Percentiles rank a stretch among this genome's conserved stretches.
Evolutionary conservation across 495 filamentous ascomycete species (phyloP).

Genomic region (Letharia columbiana): DNA sequence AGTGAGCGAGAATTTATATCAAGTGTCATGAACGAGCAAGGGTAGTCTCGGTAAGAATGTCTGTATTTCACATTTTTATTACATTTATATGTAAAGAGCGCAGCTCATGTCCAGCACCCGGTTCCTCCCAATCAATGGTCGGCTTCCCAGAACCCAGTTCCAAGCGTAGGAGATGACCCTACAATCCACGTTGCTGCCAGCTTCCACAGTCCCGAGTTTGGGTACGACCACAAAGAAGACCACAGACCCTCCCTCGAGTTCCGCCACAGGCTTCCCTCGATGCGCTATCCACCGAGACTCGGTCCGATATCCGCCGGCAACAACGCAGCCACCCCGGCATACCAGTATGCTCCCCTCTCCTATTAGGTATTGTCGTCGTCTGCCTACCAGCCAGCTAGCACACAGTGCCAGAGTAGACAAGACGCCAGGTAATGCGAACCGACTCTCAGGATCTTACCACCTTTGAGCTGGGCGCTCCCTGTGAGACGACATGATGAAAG

Average conservation of each 20-base stretch:
- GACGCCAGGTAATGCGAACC: conserved; percentile 24
- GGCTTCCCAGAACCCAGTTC: conserved; percentile 40
- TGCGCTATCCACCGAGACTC: conserved; percentile 21
- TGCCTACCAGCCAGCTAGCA: conserved; percentile 38
- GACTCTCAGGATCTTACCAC: conserved; percentile 22
- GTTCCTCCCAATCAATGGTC: conserved; percentile 33
- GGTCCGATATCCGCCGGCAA: conserved; percentile 17
- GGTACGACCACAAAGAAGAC: conserved; percentile 30
- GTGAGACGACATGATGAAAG: conserved; percentile 35
- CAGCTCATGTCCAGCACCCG: conserved; percentile 41
- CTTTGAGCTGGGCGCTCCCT: conserved; percentile 26
- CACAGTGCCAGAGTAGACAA: conserved; percentile 37
- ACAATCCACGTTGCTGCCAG: conserved; percentile 28
- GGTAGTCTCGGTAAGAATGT: neutral
- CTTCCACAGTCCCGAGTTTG: conserved; percentile 18
- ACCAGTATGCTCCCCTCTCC: conserved; percentile 34
- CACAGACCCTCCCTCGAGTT: conserved; percentile 30
- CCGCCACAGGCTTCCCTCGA: conserved; percentile 37
- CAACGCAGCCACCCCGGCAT: conserved; percentile 29
- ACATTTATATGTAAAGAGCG: conserved; percentile 19
- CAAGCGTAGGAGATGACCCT: conserved; percentile 47
- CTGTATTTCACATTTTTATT: conserved; percentile 15
- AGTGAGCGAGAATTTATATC: neutral
- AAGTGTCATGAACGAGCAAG: neutral
- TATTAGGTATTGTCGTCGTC: conserved; percentile 30